phyloP scores from a whole-genome alignment of 768 basidiomycete genomes.

The Mycena amicta region DNA sequence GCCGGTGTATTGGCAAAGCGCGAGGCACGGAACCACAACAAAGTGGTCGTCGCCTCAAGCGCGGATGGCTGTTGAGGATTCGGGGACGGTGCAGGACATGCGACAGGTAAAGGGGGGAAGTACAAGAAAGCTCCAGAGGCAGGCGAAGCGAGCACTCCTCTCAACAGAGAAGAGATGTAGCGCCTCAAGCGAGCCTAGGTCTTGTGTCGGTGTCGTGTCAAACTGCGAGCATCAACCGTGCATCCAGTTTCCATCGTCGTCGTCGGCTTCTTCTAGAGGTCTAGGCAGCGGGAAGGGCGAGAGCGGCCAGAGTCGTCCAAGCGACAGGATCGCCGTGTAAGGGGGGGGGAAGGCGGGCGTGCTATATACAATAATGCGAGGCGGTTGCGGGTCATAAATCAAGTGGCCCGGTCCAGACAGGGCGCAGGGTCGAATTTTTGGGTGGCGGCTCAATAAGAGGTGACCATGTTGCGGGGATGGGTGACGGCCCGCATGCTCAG shows the following conservation, averaged over 20 bases:
- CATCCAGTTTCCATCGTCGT: conserved; percentile 57
- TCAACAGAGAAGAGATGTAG: conserved; percentile 50
- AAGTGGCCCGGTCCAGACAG: conserved; percentile 27
- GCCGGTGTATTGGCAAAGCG: conserved; percentile 76
- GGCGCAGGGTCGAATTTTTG: conserved; percentile 41
- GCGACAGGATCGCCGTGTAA: conserved; percentile 30
- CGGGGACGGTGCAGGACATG: conserved; percentile 48
- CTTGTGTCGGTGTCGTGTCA: conserved; percentile 73
- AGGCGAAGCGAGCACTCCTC: conserved; percentile 58
- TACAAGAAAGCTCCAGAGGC: conserved; percentile 60
- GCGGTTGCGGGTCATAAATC: conserved; percentile 40
- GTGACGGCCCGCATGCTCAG: conserved; percentile 85
- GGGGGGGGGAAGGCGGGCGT: conserved; percentile 37
- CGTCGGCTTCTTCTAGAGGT: conserved; percentile 32
- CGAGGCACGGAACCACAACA: conserved; percentile 77
- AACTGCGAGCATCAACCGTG: conserved; percentile 50
- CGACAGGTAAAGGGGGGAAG: conserved; percentile 44
- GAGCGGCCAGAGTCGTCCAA: conserved; percentile 37
- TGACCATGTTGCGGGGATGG: conserved; percentile 58
- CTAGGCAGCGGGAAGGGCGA: conserved; percentile 25
- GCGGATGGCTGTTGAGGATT: conserved; percentile 53
- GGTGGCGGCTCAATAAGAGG: conserved; percentile 45
- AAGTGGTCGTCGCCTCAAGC: conserved; percentile 83
- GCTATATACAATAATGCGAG: conserved; percentile 47
- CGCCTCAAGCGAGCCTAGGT: conserved; percentile 62